These are phyloP conservation scores for Aulographum hederae DNA, from an alignment of 2,329 filamentous ascomycete species.

Conservation along the genomic window DNA sequence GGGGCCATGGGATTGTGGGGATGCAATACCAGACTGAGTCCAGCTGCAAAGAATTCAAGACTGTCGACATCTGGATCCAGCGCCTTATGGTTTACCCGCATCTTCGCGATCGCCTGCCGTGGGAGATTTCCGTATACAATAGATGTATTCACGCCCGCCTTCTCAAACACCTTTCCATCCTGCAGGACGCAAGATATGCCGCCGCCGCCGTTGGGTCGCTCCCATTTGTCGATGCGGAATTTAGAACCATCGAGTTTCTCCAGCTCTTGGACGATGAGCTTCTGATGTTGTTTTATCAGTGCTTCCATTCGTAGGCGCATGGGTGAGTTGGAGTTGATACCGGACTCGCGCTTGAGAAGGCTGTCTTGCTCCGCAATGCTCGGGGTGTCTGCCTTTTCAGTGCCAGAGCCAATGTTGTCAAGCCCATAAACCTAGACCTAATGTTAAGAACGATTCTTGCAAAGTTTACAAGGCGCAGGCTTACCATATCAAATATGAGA, in stretches of 20 bases:
- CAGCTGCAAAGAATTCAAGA: slow-evolving; percentile 88
- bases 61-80: slow-evolving; percentile 59
- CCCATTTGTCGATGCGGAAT: slow-evolving; percentile 77
- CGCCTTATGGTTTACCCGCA: slow-evolving; percentile 89
- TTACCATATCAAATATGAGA: no score
- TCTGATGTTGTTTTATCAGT: slow-evolving; percentile 85
- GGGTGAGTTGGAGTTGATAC: slow-evolving; percentile 59
- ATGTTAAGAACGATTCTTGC: no score
- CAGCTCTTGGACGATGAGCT: slow-evolving; percentile 67
- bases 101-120: slow-evolving; percentile 72
- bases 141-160: slow-evolving; percentile 87
- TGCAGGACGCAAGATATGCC: slow-evolving; percentile 91
- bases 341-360: slow-evolving; percentile 59
- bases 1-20: slow-evolving; percentile 92
- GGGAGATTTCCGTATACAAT: slow-evolving; percentile 87
- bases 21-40: slow-evolving; percentile 82
- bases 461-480: no score
- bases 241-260: slow-evolving; percentile 66
- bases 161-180: slow-evolving; percentile 93
- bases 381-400: slow-evolving; percentile 32
- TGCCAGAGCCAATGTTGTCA: background rate
- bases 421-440: no score
- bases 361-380: slow-evolving; percentile 74
- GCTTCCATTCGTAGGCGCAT: slow-evolving; percentile 98
- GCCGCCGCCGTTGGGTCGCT: slow-evolving; percentile 71